These are phyloP conservation scores for Entomophthora muscae DNA, from an alignment of 371 early-diverging fungal genomes.

Conservation along the genomic window DNA sequence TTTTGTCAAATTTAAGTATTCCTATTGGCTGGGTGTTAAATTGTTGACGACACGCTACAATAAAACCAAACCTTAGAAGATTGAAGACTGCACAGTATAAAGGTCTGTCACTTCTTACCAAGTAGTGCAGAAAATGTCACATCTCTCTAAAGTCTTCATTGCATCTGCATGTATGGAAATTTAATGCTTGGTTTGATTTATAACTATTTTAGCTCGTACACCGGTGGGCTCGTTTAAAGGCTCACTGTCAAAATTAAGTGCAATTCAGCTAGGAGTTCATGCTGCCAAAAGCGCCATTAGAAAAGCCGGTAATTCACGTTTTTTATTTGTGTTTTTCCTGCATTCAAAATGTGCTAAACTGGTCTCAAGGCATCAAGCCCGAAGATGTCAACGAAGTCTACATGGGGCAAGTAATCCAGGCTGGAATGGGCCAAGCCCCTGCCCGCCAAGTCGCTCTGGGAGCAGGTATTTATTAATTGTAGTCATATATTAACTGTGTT, in stretches of 20 bases:
- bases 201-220: conserved; percentile 35
- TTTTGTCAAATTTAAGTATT: too few relatives aligned
- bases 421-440: conserved; percentile 67
- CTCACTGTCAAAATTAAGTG: conserved; percentile 35
- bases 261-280: conserved; percentile 46
- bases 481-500: neutral
- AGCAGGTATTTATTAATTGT: conserved; percentile 27
- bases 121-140: conserved; percentile 1
- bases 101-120: neutral
- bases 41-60: too few relatives aligned
- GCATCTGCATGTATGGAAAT: conserved; percentile 5
- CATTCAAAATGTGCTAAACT: neutral
- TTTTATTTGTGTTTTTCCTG: neutral
- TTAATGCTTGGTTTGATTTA: neutral
- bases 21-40: too few relatives aligned
- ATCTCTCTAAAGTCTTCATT: conserved; percentile 4
- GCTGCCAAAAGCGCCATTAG: conserved; percentile 55
- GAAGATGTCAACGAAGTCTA: conserved; percentile 67
- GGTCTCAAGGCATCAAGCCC: conserved; percentile 31
- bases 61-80: too few relatives aligned
- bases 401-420: conserved; percentile 79
- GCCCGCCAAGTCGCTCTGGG: conserved; percentile 62
- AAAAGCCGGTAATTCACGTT: conserved; percentile 24
- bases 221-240: conserved; percentile 62
- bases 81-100: too few relatives aligned